Base-by-base conservation (phyloP, 1,284 basidiomycete species). In the Cystobasidium slooffiae region DNA sequence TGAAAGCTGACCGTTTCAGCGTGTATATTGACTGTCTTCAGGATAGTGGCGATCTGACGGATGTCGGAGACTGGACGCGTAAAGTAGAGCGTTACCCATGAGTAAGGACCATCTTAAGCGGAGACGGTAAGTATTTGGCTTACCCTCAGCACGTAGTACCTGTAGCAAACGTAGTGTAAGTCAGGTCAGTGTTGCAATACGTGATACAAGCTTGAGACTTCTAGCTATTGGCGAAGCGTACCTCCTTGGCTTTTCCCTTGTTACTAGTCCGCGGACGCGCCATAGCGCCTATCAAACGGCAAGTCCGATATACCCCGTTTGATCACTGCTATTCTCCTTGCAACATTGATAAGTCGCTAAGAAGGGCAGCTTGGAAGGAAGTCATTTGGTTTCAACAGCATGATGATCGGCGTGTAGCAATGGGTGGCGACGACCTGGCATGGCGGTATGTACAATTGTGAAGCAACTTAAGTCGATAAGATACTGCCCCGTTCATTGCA, bases 31-130 rank as follows among this genome's bases (percentile, higher is more conserved):
- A 79, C 51, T 6, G 75, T 67, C 41, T 76, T 76, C n/a, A 79
- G 72, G 52, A 79, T 77, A 8, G 68, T 75, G 12, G 78, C 78
- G 1, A 78, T 74, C 18, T 78, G 78, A 16, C 78, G 58, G 7
- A 79, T 78, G 46, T 78, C 77, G 9, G 77, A 59, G 58, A 79
- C 76, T 44, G 59, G 64, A 18, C 39, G 44, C 49, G 31, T 20
- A n/a, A 31, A 37, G 14, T 7, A 56, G 24, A 18, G 24, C 55
- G 31, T 2, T 1, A 14, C 12, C 16, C 4, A 3, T 31, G 12
- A n/a, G 24, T 1, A 14, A 56, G 3, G n/a, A 51, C 20, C n/a
- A n/a, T n/a, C n/a, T n/a, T n/a, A n/a, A n/a, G n/a, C n/a, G n/a
- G n/a, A n/a, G n/a, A n/a, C n/a, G n/a, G n/a, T n/a, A n/a, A n/a